Conservation (phyloP, 2,329 filamentous ascomycete genomes). For the Sclerotinia trifoliorum region DNA sequence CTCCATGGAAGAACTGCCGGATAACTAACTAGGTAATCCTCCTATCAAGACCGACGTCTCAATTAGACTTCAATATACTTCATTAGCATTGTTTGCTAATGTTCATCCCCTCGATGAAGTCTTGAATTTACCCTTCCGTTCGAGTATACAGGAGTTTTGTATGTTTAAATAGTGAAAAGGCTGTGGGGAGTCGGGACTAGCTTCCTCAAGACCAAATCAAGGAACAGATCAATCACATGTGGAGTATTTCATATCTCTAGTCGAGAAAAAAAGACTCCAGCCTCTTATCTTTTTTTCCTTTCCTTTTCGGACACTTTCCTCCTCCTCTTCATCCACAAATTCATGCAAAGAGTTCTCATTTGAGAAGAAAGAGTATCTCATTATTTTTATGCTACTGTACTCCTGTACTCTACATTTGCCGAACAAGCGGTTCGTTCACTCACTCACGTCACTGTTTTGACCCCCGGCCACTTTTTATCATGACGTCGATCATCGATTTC, state of each 20-base stretch:
- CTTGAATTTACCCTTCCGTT: neutral
- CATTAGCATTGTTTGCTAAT: neutral
- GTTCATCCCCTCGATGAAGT: neutral
- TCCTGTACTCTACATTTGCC: neutral
- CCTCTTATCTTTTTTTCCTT: neutral
- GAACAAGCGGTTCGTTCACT: neutral
- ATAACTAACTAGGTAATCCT: neutral
- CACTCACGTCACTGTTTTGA: slow-evolving; percentile 7
- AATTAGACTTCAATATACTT: neutral
- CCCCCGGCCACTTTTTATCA: slow-evolving; percentile 1
- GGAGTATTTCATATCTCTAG: neutral
- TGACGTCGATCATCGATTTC: slow-evolving; percentile 3
- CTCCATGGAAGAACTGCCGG: neutral
- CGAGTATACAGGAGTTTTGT: neutral
- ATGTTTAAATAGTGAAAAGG: neutral
- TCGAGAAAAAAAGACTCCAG: neutral
- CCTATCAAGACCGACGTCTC: neutral
- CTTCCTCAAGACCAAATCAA: neutral
- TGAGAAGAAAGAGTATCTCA: neutral
- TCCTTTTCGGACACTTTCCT: neutral
- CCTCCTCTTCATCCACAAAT: neutral
- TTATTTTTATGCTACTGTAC: neutral
- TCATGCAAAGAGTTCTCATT: slow-evolving; percentile 5
- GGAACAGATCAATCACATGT: neutral
- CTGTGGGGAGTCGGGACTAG: neutral